Evolutionary conservation across 306 rosid genomes (phyloP).

Genomic region (Senna siamea): DNA sequence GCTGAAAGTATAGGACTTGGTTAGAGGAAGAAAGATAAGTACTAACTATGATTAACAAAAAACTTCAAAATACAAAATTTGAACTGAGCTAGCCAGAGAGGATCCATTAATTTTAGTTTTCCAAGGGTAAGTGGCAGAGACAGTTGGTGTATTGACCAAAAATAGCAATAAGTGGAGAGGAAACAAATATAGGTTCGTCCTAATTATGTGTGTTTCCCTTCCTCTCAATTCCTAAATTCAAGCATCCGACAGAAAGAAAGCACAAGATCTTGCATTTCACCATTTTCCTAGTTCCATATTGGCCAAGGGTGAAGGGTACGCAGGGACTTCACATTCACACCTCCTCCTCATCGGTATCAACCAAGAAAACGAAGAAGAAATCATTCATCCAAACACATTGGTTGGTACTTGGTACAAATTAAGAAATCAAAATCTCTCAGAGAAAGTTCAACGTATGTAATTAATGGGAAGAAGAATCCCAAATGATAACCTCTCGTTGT

Average conservation of each 20-base stretch:
- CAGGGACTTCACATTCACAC: conserved; percentile 30
- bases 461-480: conserved; percentile 75
- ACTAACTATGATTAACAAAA: too few relatives aligned
- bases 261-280: conserved; percentile 8
- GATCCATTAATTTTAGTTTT: too few relatives aligned
- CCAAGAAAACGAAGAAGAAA: neutral
- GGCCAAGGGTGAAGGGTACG: too few relatives aligned
- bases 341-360: neutral
- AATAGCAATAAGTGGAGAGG: too few relatives aligned
- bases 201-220: neutral
- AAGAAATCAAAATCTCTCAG: neutral
- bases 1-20: too few relatives aligned
- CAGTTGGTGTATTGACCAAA: too few relatives aligned
- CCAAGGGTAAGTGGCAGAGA: too few relatives aligned
- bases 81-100: too few relatives aligned
- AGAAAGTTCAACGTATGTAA: conserved; percentile 22
- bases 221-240: conserved; percentile 58
- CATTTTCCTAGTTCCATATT: neutral
- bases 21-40: too few relatives aligned
- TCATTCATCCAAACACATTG: neutral
- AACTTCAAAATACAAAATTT: too few relatives aligned
- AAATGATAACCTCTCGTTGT: conserved; percentile 40
- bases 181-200: too few relatives aligned
- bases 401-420: neutral
- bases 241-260: conserved; percentile 39